These are phyloP conservation scores for Aspergillus hiratsukae DNA, from an alignment of 2,329 filamentous ascomycete species.

Conservation along the genomic window DNA sequence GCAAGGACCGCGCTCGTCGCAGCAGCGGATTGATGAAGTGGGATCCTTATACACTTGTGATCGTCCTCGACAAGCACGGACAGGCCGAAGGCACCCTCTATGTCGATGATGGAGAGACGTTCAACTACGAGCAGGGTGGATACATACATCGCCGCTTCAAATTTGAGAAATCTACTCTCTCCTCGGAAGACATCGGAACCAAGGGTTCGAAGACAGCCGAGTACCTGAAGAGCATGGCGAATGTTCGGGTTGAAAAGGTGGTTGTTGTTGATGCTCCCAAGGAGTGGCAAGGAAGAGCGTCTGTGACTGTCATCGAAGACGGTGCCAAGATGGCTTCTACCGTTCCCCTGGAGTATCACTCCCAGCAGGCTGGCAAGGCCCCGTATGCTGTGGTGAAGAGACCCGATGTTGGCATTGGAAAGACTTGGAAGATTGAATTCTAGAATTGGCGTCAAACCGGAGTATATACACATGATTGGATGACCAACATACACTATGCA, in stretches of 20 bases:
- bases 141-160: constrained; percentile 82
- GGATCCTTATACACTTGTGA: constrained; percentile 89
- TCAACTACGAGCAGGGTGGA: constrained; percentile 77
- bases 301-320: constrained; percentile 50
- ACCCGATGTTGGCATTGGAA: constrained; percentile 58
- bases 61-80: constrained; percentile 64
- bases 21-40: constrained; percentile 86
- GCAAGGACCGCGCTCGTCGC: constrained; percentile 80
- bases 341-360: constrained; percentile 56
- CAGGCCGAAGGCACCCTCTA: constrained; percentile 81
- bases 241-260: constrained; percentile 77
- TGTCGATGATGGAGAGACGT: constrained; percentile 88
- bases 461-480: constrained; percentile 1
- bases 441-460: constrained; percentile 5
- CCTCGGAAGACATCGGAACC: constrained; percentile 62
- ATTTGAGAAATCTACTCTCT: constrained; percentile 58
- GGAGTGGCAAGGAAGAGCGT: constrained; percentile 62
- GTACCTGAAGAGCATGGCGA: constrained; percentile 74
- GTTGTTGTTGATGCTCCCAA: constrained; percentile 75
- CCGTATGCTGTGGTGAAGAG: constrained; percentile 61
- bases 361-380: constrained; percentile 51
- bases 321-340: constrained; percentile 39
- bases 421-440: constrained; percentile 61
- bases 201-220: constrained; percentile 61
- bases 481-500: neutral